Evolutionary conservation across 1,284 basidiomycete genomes (phyloP).

Genomic region (Coniferiporia sulphurascens): DNA sequence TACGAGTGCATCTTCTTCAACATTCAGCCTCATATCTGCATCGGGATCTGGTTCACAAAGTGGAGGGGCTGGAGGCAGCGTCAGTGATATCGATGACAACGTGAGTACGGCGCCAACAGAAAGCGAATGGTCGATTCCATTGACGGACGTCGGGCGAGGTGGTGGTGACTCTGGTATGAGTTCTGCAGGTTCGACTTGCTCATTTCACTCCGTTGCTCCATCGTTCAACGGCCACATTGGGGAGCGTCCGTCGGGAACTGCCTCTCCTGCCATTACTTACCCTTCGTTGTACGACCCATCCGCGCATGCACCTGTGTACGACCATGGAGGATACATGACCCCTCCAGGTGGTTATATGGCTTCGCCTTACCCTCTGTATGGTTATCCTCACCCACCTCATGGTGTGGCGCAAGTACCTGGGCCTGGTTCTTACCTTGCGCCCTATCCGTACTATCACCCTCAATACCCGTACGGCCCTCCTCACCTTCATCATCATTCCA

Average conservation of each 20-base stretch:
- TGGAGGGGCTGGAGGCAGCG: constrained; percentile 49
- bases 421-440: constrained; percentile 30
- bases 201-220: constrained; percentile 46
- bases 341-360: constrained; percentile 28
- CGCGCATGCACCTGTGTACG: constrained; percentile 41
- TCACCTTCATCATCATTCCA: constrained; percentile 21
- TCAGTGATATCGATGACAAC: constrained; percentile 60
- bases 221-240: constrained; percentile 51
- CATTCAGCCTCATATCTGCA: constrained; percentile 60
- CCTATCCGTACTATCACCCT: constrained; percentile 34
- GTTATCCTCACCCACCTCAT: constrained; percentile 24
- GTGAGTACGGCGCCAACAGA: constrained; percentile 68
- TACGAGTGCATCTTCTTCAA: constrained; percentile 70
- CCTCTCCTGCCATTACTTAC: constrained; percentile 68
- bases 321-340: constrained; percentile 38
- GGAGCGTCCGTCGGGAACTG: constrained; percentile 55
- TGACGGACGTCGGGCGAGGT: constrained; percentile 41
- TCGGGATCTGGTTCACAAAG: constrained; percentile 52
- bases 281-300: constrained; percentile 64
- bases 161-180: constrained; percentile 35
- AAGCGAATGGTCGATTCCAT: constrained; percentile 71
- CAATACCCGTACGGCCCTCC: constrained; percentile 32
- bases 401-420: constrained; percentile 27
- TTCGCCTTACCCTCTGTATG: constrained; percentile 29
- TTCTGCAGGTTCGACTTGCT: constrained; percentile 51